These are phyloP conservation scores for Fragaria ananassa DNA, from an alignment of 306 rosid genomes.

Conservation along the genomic window DNA sequence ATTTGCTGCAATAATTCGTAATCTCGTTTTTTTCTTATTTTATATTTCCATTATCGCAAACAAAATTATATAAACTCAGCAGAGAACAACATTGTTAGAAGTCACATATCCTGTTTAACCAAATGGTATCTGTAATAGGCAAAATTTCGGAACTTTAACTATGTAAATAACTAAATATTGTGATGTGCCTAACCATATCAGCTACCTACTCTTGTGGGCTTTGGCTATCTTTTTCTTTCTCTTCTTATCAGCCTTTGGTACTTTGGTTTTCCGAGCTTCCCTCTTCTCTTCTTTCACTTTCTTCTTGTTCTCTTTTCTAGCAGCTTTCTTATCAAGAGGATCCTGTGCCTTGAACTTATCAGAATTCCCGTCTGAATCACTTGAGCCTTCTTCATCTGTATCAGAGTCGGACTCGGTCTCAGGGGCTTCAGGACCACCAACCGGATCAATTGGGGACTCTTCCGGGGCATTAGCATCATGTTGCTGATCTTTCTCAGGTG, in stretches of 20 bases:
- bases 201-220: conserved; percentile 59
- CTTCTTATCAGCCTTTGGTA: conserved; percentile 79
- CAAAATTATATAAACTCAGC: no score
- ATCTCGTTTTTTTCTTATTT: no score
- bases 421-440: conserved; percentile 11
- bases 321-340: conserved; percentile 69
- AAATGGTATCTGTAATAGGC: background rate
- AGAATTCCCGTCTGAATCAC: conserved; percentile 48
- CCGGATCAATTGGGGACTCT: conserved; percentile 7
- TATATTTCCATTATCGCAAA: no score
- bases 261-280: conserved; percentile 70
- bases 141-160: background rate
- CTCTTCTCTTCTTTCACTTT: conserved; percentile 89
- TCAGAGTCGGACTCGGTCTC: conserved; percentile 31
- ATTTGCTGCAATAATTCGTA: no score
- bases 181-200: background rate
- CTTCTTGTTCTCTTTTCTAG: conserved; percentile 79
- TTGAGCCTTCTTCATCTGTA: conserved; percentile 28
- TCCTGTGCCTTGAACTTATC: conserved; percentile 34
- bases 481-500: conserved; percentile 22
- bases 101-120: no score
- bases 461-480: conserved; percentile 17
- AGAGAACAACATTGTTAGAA: no score
- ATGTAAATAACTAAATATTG: background rate
- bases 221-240: conserved; percentile 74